These are phyloP conservation scores for Colletotrichum aenigma DNA, from an alignment of 2,329 filamentous ascomycete species.

Conservation along the genomic window DNA sequence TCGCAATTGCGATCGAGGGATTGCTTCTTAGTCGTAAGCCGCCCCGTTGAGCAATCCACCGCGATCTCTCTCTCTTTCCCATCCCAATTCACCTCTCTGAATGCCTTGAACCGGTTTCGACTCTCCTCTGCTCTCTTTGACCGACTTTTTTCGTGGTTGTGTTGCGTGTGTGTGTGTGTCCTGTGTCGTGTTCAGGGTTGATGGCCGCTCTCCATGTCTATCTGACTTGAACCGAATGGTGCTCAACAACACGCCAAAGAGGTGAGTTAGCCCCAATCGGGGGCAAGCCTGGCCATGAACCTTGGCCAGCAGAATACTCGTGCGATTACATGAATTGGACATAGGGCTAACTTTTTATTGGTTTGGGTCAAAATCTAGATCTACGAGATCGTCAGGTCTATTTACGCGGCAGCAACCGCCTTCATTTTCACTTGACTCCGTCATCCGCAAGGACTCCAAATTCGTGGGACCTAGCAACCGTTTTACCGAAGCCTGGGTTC, in stretches of 20 bases:
- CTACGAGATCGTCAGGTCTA: slow-evolving; percentile 19
- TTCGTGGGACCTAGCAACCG: slow-evolving; percentile 5
- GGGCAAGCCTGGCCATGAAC: not conserved
- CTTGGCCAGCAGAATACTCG: not conserved
- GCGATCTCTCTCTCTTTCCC: slow-evolving; percentile 3
- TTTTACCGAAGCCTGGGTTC: slow-evolving; percentile 17
- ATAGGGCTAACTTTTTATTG: not conserved
- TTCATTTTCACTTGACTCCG: slow-evolving; percentile 13
- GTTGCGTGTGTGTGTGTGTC: not conserved
- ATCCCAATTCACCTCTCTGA: not conserved
- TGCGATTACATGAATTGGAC: not conserved
- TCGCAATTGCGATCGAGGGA: slow-evolving; percentile 22
- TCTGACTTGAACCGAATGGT: slow-evolving; percentile 21
- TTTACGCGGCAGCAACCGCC: slow-evolving; percentile 18
- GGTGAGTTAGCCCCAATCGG: slow-evolving; percentile 10
- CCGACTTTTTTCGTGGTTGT: not conserved
- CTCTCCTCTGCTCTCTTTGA: not conserved
- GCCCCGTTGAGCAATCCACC: slow-evolving; percentile 16
- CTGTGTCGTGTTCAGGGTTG: slow-evolving; percentile 5
- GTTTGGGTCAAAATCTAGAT: not conserved
- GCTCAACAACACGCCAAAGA: slow-evolving; percentile 22
- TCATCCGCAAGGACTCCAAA: slow-evolving; percentile 13
- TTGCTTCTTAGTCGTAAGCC: slow-evolving; percentile 20
- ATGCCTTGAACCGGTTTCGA: not conserved
- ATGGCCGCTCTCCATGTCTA: slow-evolving; percentile 17